Base-by-base conservation (phyloP, 257 asterid species). In the Anisodus tanguticus region DNA sequence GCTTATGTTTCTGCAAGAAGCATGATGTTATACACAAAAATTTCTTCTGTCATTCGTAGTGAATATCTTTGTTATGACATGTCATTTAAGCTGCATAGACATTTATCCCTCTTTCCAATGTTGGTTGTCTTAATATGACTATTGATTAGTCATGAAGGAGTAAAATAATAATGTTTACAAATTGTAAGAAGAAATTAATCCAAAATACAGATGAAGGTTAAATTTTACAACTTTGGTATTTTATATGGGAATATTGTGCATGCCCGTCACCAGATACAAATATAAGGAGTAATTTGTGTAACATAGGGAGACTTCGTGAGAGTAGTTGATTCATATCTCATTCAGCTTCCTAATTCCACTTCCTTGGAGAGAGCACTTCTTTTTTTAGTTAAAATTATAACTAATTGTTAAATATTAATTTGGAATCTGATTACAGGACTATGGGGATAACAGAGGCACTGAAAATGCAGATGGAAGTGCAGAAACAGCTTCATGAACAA, bases 401-500 rank as follows among this genome's bases (percentile, higher is more conserved):
- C 17, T 15, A 39, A 41, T 57, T 57, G 15, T 80, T 22, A 22
- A 22, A 22, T 45, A 19, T 45, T 71, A 45, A 11, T 45, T 26
- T 60, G 83, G 55, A 80, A 54, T 80, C 72, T 63, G 79, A 51
- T 39, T 22, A 66, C 94, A 94, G 98, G 92, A 91, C 93, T 11
- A 87, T 86, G 89, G 95, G 94, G 26, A 93, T 94, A 68, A 92
- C 95, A 35, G 98, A 94, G 88, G 97, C 98, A 79, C 90, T 94
- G 80, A 90, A 93, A 85, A 67, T 94, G 81, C 98, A 94, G 88
- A 91, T 94, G 94, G 98, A 94, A 86, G 98, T 94, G 17, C 98
- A 94, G 92, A 94, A 94, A 87, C 94, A 92, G 88, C 94, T 94
- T 82, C 97, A 94, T 16, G 98, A 94, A 86, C 98, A 94, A 87